Percentiles rank a stretch among this genome's conserved stretches.
Evolutionary conservation across 164 flowering plant genomes (phyloP).

Genomic region (Taxillus chinensis): DNA sequence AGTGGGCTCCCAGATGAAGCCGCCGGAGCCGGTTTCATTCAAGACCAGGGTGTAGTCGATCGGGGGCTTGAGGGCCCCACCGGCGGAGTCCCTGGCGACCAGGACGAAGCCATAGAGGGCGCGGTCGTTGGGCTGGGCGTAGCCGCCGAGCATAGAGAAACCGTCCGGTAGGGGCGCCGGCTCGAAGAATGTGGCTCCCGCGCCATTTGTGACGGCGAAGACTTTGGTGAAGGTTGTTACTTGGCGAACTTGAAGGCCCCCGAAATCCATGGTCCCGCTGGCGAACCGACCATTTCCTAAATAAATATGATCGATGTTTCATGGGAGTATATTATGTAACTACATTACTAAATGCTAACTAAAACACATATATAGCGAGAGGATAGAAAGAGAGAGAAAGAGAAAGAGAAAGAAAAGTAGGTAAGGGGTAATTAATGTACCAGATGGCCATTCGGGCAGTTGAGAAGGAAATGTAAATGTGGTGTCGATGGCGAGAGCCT

Average conservation of each 20-base stretch:
- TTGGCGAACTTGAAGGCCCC: conserved; percentile 54
- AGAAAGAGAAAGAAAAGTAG: no score
- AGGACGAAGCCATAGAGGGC: conserved; percentile 65
- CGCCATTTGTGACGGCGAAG: conserved; percentile 56
- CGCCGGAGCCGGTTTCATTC: conserved; percentile 17
- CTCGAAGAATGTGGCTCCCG: conserved; percentile 63
- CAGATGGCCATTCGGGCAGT: no score
- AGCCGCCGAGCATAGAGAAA: conserved; percentile 61
- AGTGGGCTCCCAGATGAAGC: conserved; percentile 62
- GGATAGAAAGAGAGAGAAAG: no score
- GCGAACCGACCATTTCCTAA: conserved; percentile 58
- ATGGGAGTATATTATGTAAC: no score
- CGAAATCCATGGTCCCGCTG: conserved; percentile 59
- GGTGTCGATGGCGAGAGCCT: no score
- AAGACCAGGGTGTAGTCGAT: conserved; percentile 60
- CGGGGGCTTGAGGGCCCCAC: conserved; percentile 30
- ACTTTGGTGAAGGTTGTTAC: conserved; percentile 48
- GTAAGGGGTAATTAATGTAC: no score
- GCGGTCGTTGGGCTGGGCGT: conserved; percentile 61
- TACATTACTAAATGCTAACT: no score
- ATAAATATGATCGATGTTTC: no score
- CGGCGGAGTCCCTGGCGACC: conserved; percentile 28
- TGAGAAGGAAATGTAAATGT: no score
- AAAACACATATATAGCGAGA: no score
- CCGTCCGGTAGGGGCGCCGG: conserved; percentile 57